Evolutionary conservation across 345 rosid species (phyloP).

Genomic region (Microcos paniculata): DNA sequence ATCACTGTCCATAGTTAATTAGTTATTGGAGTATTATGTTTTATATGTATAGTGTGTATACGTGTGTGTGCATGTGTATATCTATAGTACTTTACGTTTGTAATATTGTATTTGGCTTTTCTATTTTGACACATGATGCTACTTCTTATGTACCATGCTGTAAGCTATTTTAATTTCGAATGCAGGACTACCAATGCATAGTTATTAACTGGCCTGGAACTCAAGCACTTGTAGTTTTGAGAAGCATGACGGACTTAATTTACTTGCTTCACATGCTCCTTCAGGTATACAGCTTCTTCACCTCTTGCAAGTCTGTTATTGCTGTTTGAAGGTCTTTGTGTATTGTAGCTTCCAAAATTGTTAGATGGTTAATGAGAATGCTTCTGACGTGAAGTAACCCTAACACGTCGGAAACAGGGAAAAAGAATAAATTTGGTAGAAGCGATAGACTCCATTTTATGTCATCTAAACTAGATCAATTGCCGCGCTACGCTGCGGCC

Average conservation of each 20-base stretch:
- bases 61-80: too few relatives aligned
- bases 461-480: not conserved
- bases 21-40: not conserved
- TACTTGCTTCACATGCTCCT: slow-evolving; percentile 72
- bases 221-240: slow-evolving; percentile 39
- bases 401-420: not conserved
- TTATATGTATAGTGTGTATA: too few relatives aligned
- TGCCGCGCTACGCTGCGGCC: too few relatives aligned
- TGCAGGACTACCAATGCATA: slow-evolving; percentile 62
- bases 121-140: not conserved
- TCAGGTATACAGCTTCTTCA: slow-evolving; percentile 48
- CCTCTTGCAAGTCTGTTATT: not conserved
- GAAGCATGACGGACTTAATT: slow-evolving; percentile 65
- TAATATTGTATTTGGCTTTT: not conserved
- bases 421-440: too few relatives aligned
- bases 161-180: not conserved
- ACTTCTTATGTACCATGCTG: not conserved
- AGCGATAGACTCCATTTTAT: not conserved
- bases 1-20: not conserved
- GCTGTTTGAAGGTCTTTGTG: not conserved
- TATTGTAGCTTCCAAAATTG: not conserved
- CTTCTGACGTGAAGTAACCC: not conserved
- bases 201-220: slow-evolving; percentile 48
- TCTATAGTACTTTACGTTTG: not conserved
- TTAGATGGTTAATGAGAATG: not conserved